Percentiles rank a stretch among this genome's conserved stretches.
phyloP scores from a whole-genome alignment of 2,329 filamentous ascomycete species.

The Neodidymelliopsis sp. region DNA sequence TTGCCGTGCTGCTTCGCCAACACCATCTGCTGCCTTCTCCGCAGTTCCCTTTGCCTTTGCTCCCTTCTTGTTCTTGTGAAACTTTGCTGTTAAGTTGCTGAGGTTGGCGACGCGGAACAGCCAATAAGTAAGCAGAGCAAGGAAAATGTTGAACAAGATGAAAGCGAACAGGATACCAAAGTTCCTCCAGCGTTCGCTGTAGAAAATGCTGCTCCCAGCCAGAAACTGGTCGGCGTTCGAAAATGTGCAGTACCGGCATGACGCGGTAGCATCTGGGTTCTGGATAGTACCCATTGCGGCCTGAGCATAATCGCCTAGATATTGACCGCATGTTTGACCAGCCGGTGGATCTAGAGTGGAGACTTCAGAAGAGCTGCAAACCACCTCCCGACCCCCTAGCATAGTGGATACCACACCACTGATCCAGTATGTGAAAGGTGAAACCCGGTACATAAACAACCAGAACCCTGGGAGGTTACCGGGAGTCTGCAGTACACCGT shows the following conservation, averaged over 20 bases:
- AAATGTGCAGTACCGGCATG: slow-evolving; percentile 61
- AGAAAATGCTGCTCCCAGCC: slow-evolving; percentile 51
- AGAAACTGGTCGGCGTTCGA: slow-evolving; percentile 59
- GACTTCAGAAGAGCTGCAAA: slow-evolving; percentile 55
- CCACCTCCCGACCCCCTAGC: slow-evolving; percentile 57
- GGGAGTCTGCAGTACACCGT: slow-evolving; percentile 68
- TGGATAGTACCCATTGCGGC: slow-evolving; percentile 51
- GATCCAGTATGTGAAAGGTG: slow-evolving; percentile 71
- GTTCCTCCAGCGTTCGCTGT: slow-evolving; percentile 68
- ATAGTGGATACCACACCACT: slow-evolving; percentile 50
- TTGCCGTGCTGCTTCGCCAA: slow-evolving; percentile 21
- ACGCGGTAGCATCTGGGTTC: slow-evolving; percentile 53
- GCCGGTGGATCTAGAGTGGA: slow-evolving; percentile 51
- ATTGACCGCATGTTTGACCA: slow-evolving; percentile 53
- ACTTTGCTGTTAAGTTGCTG: slow-evolving; percentile 17
- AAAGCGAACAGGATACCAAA: slow-evolving; percentile 75
- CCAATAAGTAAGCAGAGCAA: slow-evolving; percentile 68
- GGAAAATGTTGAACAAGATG: slow-evolving; percentile 68
- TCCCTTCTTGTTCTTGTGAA: slow-evolving; percentile 28
- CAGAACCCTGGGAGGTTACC: slow-evolving; percentile 72
- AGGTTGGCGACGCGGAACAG: slow-evolving; percentile 43
- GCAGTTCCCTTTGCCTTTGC: slow-evolving; percentile 25
- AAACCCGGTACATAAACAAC: slow-evolving; percentile 78
- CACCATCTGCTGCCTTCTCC: slow-evolving; percentile 22
- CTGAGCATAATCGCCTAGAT: slow-evolving; percentile 53